Evolutionary conservation across 352 stramenopile genomes (phyloP).

Genomic region (Chrysophaeum taylorii): DNA sequence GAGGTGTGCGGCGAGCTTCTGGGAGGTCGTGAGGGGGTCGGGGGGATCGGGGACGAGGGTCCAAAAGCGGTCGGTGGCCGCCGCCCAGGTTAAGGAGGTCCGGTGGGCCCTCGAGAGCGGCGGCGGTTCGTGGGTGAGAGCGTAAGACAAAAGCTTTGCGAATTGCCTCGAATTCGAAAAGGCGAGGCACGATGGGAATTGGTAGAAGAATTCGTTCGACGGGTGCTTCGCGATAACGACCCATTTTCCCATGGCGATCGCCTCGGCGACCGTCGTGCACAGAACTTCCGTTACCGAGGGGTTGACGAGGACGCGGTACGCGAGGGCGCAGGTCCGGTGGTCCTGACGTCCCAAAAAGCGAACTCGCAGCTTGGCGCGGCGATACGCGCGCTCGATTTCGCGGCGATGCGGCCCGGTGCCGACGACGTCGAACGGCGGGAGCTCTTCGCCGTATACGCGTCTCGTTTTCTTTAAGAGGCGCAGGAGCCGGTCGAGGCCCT

Average conservation of each 20-base stretch:
- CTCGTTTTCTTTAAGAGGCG: background rate
- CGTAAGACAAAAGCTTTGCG: constrained; percentile 44
- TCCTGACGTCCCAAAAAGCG: constrained; percentile 10
- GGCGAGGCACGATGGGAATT: constrained; percentile 61
- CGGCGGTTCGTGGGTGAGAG: constrained; percentile 45
- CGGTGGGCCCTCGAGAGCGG: constrained; percentile 41
- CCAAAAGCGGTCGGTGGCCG: constrained; percentile 52
- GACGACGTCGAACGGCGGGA: constrained; percentile 46
- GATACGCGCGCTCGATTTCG: constrained; percentile 42
- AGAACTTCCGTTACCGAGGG: constrained; percentile 58
- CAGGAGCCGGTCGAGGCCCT: constrained; percentile 55
- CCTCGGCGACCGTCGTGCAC: constrained; percentile 63
- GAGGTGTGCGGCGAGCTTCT: background rate
- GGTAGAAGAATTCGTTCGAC: constrained; percentile 66
- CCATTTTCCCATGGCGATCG: constrained; percentile 68
- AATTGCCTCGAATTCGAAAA: constrained; percentile 51
- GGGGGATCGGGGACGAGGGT: constrained; percentile 19
- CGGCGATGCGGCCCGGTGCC: constrained; percentile 46
- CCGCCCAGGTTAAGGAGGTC: constrained; percentile 55
- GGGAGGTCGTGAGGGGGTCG: background rate
- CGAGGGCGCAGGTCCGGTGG: background rate
- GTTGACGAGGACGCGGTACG: constrained; percentile 58
- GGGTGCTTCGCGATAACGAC: constrained; percentile 59
- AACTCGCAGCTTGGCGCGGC: background rate
- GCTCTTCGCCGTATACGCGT: background rate